Evolutionary conservation across 192 early-diverging fungal genomes (phyloP), one percentile per base, ranked within the genome.

Genomic region (Rhizophagus sp.): DNA sequence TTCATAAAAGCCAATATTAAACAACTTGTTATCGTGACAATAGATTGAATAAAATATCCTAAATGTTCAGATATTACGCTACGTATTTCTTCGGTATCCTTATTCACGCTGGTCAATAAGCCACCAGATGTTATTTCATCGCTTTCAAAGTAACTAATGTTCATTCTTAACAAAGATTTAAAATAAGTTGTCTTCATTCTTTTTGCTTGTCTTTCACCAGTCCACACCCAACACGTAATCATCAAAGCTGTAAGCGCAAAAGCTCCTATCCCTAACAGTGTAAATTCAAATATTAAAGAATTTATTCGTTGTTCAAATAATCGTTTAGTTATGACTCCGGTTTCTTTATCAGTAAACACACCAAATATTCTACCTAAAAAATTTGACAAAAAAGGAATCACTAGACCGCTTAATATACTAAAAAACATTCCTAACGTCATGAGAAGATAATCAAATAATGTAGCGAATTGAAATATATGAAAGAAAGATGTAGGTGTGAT

Each of bases 91-190:
- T 78, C 76, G 10, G 76, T 34, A 69, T 78, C 76, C 30, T 89
- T 88, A 1, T 94, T 89, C 17, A 97, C 86, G 5, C 88, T 85
- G 6, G 92, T 86, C 22, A 92, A 91, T 19, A 97, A 83, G n/a
- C 88, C 88, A 19, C 96, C 96, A 17, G 89, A 89, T 25, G 85
- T 88, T 82, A 96, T 86, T 17, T 84, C 76, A 50, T 92, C 88
- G 22, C 83, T 75, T 82, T 96, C 95, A 81, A 91, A 95, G 82
- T 88, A 95, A 1, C 83, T 91, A 17, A 94, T 86, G 39, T 93
- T 90, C 79, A 94, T 93, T n/a, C 86, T 71, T 74, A 95, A 74
- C 52, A 93, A 88, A 50, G 92, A 82, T 71, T 84, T 67, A 87
- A 96, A 96, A 41, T 86, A 78, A 79, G 84, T 79, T 44, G 85